A percentile compares a stretch with the other conserved stretches of the same genome.
Evolutionary conservation across 306 rosid genomes (phyloP).

Genomic region (Abrus precatorius): DNA sequence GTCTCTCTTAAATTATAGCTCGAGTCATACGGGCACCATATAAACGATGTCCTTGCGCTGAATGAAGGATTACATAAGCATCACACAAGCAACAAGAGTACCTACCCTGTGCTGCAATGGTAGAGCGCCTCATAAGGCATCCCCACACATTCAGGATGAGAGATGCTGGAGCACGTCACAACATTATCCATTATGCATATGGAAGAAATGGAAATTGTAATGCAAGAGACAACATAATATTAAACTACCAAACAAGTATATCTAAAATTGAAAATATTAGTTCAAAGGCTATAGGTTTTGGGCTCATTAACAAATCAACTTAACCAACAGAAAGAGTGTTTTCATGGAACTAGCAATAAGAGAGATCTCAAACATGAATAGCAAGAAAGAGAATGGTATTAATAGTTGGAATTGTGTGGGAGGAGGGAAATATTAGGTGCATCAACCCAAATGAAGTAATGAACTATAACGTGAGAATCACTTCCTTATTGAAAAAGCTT

Average conservation of each 20-base stretch:
- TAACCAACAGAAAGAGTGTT: not conserved
- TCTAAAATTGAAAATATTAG: not conserved
- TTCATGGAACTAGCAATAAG: not conserved
- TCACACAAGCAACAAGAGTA: not conserved
- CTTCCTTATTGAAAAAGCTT: conserved; percentile 53
- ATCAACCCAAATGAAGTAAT: conserved; percentile 37
- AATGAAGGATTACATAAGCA: not conserved
- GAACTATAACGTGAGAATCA: conserved; percentile 23
- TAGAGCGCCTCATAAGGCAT: no score
- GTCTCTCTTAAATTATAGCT: not conserved
- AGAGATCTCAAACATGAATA: conserved; percentile 34
- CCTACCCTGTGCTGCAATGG: not conserved
- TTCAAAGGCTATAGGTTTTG: not conserved
- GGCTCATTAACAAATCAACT: not conserved
- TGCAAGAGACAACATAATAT: not conserved
- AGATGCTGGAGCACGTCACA: not conserved
- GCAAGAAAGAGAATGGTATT: not conserved
- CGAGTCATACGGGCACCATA: not conserved
- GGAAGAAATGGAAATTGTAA: not conserved
- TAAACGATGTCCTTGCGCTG: not conserved
- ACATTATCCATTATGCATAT: not conserved
- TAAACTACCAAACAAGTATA: not conserved
- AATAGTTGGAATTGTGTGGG: not conserved
- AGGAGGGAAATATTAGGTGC: conserved; percentile 14
- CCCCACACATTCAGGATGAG: no score